Base-by-base conservation (phyloP, 1,139 yeast species). In the Zygoascus sp. region DNA sequence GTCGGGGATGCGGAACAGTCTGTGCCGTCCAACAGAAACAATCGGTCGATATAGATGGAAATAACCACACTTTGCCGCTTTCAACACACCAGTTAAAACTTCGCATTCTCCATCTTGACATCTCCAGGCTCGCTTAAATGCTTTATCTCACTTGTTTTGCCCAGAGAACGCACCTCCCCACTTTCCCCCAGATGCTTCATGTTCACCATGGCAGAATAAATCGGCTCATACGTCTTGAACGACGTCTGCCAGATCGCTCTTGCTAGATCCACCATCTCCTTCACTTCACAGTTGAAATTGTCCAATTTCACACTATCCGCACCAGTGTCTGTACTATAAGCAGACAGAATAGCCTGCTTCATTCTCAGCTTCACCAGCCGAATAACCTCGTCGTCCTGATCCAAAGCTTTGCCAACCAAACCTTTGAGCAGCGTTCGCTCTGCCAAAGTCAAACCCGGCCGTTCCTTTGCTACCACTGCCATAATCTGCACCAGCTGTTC, bases 361-460 rank as follows among this genome's bases (percentile, higher is more conserved):
- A 58, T 53, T 15, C 61, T 48, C n/a, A 37, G 43, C 23, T 48
- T 45, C 3, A 61, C 59, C 27, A 58, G 48, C 17, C 45, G 47
- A 2, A 56, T 49, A 5, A 58, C 59, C 11, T 49, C 50, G 20
- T 43, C 41, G 28, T 44, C 27, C 10, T 28, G 42, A n/a, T 38
- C 38, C 13, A 39, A 21, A 20, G 37, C 39, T 19, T 44, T 49
- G 20, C 42, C 34, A 9, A 57, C 49, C 34, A 58, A 28, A 2
- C 58, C 55, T 11, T 47, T 39, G 20, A 58, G 48, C 15, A 57
- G 41, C 23, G 45, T 47, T 23, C 37, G 39, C 25, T 58, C 62
- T 3, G 42, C 35, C 6, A 32, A 45, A 2, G 48, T 45, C 45
- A 58, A 35, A 10, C 55, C 52, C 1, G 60, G 60, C 7, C 59